Conservation (phyloP, 2,329 filamentous ascomycete genomes). For the Metarhizium robertsii region DNA sequence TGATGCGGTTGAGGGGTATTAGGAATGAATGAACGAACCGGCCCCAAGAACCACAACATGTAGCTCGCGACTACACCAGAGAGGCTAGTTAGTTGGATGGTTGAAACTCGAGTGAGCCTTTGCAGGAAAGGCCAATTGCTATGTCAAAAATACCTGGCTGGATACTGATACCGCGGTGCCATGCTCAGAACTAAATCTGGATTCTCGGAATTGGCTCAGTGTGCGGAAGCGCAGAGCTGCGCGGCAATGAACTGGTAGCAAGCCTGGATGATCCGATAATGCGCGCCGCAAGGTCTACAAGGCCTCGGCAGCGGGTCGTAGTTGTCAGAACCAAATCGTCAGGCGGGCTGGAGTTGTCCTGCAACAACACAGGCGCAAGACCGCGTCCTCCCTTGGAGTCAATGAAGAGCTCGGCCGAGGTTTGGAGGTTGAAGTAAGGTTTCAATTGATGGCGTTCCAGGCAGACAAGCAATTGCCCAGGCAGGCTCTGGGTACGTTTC, state of each 20-base stretch:
- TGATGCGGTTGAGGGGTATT: conserved; percentile 6
- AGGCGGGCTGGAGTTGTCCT: not conserved
- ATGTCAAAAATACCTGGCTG: conserved; percentile 6
- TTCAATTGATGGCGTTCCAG: not conserved
- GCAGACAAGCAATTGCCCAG: not conserved
- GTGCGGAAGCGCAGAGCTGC: not conserved
- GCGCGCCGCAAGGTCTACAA: not conserved
- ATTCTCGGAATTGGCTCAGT: not conserved
- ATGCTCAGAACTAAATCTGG: not conserved
- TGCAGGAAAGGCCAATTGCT: not conserved
- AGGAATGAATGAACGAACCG: conserved; percentile 39
- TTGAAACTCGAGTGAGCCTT: not conserved
- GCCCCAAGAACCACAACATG: conserved; percentile 76
- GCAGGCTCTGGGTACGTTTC: not conserved
- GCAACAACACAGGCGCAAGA: not conserved
- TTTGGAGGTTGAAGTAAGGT: not conserved
- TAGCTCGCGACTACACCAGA: conserved; percentile 57
- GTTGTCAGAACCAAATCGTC: not conserved
- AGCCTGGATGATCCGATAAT: not conserved
- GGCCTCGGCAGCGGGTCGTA: no score
- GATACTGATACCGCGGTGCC: conserved; percentile 9
- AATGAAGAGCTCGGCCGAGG: not conserved
- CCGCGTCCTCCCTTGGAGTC: not conserved
- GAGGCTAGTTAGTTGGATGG: conserved; percentile 10
- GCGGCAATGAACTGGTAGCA: not conserved